Percentiles rank a stretch among this genome's conserved stretches.
Evolutionary conservation across 2,329 filamentous ascomycete species (phyloP).

Genomic region (Magnaporthiopsis incrustans): DNA sequence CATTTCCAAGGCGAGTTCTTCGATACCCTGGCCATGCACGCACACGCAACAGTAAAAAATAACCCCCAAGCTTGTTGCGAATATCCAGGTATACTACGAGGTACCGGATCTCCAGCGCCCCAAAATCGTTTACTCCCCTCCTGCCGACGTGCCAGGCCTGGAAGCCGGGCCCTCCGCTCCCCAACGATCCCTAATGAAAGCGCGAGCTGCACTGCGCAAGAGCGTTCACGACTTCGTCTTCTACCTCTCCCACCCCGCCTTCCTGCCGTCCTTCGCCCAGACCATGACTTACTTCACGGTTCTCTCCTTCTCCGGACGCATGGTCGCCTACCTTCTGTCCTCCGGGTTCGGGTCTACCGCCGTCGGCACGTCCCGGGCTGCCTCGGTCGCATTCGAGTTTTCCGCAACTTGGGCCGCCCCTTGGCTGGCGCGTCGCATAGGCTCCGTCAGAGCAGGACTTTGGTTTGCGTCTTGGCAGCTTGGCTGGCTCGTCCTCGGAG

Average conservation of each 20-base stretch:
- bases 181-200: background rate
- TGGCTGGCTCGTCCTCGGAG: conserved; percentile 38
- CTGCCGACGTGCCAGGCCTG: background rate
- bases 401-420: conserved; percentile 54
- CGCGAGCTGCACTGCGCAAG: background rate
- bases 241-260: conserved; percentile 47
- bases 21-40: background rate
- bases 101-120: conserved; percentile 13
- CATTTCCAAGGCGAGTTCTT: conserved; percentile 32
- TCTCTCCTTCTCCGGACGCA: conserved; percentile 50
- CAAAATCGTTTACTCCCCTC: background rate
- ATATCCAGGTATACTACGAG: conserved; percentile 17
- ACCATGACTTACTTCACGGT: conserved; percentile 56
- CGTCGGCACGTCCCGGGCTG: conserved; percentile 44
- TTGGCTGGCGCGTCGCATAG: conserved; percentile 43
- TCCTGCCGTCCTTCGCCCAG: conserved; percentile 52
- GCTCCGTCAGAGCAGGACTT: conserved; percentile 55
- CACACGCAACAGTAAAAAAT: background rate
- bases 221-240: conserved; percentile 21
- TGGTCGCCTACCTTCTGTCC: conserved; percentile 55
- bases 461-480: conserved; percentile 67
- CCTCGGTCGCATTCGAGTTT: conserved; percentile 48
- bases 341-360: conserved; percentile 31
- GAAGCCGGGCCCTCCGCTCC: too few relatives aligned
- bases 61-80: background rate